Evolutionary conservation across 352 stramenopile species (phyloP), one percentile per base, ranked within the genome.

Genomic region (Phytopythium helicoides): DNA sequence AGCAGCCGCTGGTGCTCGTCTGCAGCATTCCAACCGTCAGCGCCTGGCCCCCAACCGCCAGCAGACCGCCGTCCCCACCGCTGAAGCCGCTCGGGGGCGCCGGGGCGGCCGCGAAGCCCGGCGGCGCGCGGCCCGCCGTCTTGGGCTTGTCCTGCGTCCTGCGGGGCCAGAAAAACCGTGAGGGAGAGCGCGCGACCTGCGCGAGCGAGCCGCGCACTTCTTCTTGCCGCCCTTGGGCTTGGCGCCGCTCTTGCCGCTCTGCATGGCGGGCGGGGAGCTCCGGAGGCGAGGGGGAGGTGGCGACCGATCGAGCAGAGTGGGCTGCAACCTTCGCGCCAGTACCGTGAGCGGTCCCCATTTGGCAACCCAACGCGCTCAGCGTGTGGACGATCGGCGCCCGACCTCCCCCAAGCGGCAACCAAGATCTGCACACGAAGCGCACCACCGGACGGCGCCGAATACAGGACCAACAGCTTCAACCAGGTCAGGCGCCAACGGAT

Each of bases 1-100:
- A 94, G 56, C 23, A 89, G 57, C 21, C 84, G 70, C 58, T 89
- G 64, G 35, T 92, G 72, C 23, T 66, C 65, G n/a, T 85, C 79
- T 89, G 26, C 23, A n/a, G 36, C 19, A 6, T 39, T 33, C 36
- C 4, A 25, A 57, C 8, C 5, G 28, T 33, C 28, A 33, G 28
- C 28, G 5, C 28, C 28, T 33, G 5, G 5, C 9, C 28, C 9
- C 28, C 28, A 33, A 10, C 28, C 28, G 28, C 9, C 28, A 10
- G 5, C 9, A 39, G 44, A 38, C 5, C 25, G 18, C 19, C n/a
- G 35, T 4, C 64, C 68, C n/a, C 62, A 86, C 75, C 67, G 55
- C 72, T 81, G 28, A 81, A 86, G 15, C 69, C 69, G 2, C 26
- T 48, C 23, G 40, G 54, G 26, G 62, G 42, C 2, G 62, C 26